phyloP scores from a whole-genome alignment of 2,329 filamentous ascomycete genomes.

The Sclerotinia subarctica region DNA sequence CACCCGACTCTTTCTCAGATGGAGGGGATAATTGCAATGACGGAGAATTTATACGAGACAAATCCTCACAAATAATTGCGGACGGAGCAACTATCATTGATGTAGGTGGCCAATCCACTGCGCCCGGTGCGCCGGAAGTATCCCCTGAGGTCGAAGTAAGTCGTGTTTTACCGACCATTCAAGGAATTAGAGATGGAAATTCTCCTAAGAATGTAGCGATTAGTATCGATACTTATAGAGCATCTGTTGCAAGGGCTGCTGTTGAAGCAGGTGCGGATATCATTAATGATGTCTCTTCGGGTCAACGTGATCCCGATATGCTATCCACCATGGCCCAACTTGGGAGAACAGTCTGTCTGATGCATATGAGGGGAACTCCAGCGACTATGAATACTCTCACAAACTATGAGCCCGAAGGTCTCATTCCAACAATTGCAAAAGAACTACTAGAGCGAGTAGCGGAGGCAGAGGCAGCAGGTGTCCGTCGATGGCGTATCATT shows the following conservation, averaged over 20 bases:
- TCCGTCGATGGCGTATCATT: conserved; percentile 90
- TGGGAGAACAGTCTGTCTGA: conserved; percentile 72
- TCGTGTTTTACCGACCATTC: conserved; percentile 77
- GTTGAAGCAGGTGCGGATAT: conserved; percentile 80
- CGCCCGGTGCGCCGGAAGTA: conserved; percentile 69
- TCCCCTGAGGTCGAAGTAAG: conserved; percentile 68
- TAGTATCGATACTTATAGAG: conserved; percentile 90
- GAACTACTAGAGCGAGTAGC: conserved; percentile 62
- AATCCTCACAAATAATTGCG: conserved; percentile 48
- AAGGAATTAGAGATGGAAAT: conserved; percentile 65
- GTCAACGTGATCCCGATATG: conserved; percentile 76
- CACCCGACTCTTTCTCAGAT: conserved; percentile 96
- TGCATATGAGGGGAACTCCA: conserved; percentile 72
- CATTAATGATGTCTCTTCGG: conserved; percentile 91
- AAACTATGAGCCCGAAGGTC: conserved; percentile 51
- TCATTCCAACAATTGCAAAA: conserved; percentile 52
- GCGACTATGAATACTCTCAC: conserved; percentile 59
- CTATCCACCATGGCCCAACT: conserved; percentile 73
- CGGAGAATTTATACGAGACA: conserved; percentile 35
- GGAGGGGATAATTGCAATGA: conserved; percentile 57
- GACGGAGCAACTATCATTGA: conserved; percentile 77
- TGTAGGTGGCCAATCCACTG: conserved; percentile 88
- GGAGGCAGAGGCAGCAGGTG: conserved; percentile 74
- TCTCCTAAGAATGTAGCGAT: conserved; percentile 64
- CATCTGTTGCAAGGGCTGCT: conserved; percentile 73